Conservation (phyloP, 768 basidiomycete genomes). For the Grammothele lineata region DNA sequence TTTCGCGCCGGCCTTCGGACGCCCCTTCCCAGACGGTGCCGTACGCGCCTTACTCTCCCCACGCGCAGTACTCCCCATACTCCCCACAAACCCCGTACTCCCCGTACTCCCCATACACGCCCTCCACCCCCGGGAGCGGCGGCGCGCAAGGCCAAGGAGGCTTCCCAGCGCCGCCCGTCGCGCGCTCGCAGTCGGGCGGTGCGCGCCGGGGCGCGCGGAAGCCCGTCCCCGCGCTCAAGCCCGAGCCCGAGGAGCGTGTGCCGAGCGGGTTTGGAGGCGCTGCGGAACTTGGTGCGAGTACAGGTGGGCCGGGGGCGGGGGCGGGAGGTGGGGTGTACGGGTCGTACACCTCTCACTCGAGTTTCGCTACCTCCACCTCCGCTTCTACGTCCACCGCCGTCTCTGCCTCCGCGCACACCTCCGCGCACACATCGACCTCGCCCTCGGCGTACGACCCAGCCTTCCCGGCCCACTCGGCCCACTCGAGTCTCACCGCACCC, state of each 20-base stretch:
- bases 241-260: no score
- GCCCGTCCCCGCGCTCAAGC: constrained; percentile 20
- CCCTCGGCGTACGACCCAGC: background rate
- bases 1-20: no score
- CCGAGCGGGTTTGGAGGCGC: no score
- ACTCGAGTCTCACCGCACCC: constrained; percentile 11
- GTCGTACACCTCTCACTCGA: no score
- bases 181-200: constrained; percentile 11
- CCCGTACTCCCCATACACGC: constrained; percentile 2
- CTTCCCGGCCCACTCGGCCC: constrained; percentile 3
- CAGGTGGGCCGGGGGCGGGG: no score
- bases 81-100: constrained; percentile 6
- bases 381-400: background rate
- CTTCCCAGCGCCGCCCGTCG: constrained; percentile 2
- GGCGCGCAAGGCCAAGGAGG: no score
- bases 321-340: no score
- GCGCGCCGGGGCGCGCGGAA: constrained; percentile 16
- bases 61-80: background rate
- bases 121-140: background rate
- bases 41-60: no score
- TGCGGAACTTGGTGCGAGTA: no score
- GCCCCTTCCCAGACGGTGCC: no score
- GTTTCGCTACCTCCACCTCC: no score
- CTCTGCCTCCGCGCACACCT: background rate
- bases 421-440: background rate